Percentiles rank a stretch among this genome's conserved stretches.
These are phyloP conservation scores for Aspergillus cavernicola DNA, from an alignment of 495 filamentous ascomycete species.

Conservation along the genomic window DNA sequence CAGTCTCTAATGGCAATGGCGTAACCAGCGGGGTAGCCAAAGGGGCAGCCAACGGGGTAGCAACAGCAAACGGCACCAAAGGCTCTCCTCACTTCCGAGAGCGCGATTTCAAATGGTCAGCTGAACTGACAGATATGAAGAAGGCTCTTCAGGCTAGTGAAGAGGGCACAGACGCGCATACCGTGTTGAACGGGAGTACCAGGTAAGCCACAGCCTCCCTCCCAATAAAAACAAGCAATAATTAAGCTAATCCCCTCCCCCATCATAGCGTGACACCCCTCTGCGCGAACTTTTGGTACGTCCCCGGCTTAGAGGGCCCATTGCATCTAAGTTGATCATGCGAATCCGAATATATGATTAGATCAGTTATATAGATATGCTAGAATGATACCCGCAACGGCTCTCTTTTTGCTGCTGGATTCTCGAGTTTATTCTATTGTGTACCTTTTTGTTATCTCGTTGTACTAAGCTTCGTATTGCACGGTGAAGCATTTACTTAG, in stretches of 20 bases:
- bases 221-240: not conserved
- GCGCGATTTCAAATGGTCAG: conserved; percentile 41
- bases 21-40: no score
- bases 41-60: not conserved
- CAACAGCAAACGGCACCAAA: not conserved
- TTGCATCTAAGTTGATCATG: conserved; percentile 51
- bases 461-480: no score
- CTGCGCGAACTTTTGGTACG: conserved; percentile 89
- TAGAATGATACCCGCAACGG: conserved; percentile 27
- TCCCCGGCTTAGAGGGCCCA: conserved; percentile 60
- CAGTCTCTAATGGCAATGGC: no score
- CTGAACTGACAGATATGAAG: conserved; percentile 47
- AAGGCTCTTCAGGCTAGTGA: conserved; percentile 42
- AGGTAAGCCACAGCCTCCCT: conserved; percentile 26
- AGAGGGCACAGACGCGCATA: conserved; percentile 92
- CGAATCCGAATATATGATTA: not conserved
- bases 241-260: conserved; percentile 10
- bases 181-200: conserved; percentile 67
- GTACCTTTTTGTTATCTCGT: no score
- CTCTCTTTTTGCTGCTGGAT: conserved; percentile 14
- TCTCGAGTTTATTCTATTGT: not conserved
- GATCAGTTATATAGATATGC: conserved; percentile 3
- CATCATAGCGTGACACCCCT: conserved; percentile 74
- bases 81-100: conserved; percentile 13
- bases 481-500: no score